Base-by-base conservation (phyloP, 2,329 filamentous ascomycete species). In the Exophiala phaeomuriformis region DNA sequence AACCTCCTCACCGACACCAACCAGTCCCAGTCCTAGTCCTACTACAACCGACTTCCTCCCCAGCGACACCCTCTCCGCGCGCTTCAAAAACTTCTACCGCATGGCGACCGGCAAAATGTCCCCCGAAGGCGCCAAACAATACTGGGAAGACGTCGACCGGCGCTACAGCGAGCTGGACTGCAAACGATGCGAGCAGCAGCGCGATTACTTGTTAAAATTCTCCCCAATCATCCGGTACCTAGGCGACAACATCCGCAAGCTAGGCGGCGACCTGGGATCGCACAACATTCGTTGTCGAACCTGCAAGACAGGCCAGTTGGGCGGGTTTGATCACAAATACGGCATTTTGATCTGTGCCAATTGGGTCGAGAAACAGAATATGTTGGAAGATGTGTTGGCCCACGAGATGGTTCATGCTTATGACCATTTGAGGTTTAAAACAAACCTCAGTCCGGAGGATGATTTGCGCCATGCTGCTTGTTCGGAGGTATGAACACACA, bases 361-460 rank as follows among this genome's bases (percentile, higher is more conserved):
- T 71, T 85, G 93, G 71, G 81, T 97, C 67, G 77, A 85, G 55
- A 83, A 89, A 66, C 76, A 83, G 53, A 83, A 84, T 32, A 89
- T 95, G 67, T 70, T 95, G 63, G 93, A 98, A 73, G 93, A 98
- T 69, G 95, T 90, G 7, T 75, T 98, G 65, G 85, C 90, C 30
- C 93, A 98, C 71, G 93, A 98, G 74, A 94, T 98, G 89, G 86
- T 98, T 49, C 93, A 98, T 69, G 90, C 90, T 1, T 97, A 90
- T 77, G 93, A 98, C 68, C 86, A 95, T 68, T 67, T 97, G 63
- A 76, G 91, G 59, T 98, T 89, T 76, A 93, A 95, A 71, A 83
- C 96, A 42, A 85, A 97, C 66, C 88, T 86, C 75, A 71, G 75
- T n/a, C 51, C 49, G 5, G 59, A 62, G n/a, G 81, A 87, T 74